These are phyloP conservation scores for Penicillium fimorum DNA, from an alignment of 495 filamentous ascomycete genomes.

Conservation along the genomic window DNA sequence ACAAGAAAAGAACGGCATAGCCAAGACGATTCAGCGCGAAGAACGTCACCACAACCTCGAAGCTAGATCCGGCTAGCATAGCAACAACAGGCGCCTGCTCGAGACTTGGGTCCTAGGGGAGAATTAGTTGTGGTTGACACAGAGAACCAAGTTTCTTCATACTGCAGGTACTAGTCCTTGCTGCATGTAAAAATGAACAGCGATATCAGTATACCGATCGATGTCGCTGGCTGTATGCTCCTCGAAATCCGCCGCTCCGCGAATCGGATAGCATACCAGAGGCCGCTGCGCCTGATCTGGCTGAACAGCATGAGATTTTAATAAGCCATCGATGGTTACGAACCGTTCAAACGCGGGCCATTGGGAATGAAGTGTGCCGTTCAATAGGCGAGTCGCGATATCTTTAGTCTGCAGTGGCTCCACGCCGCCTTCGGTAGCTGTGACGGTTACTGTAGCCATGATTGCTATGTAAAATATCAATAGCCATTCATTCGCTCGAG, in stretches of 20 bases:
- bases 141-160: background rate
- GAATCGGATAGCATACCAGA: conserved; percentile 27
- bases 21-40: conserved; percentile 57
- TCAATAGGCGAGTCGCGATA: conserved; percentile 25
- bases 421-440: conserved; percentile 10
- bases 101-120: conserved; percentile 16
- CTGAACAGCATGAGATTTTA: conserved; percentile 26
- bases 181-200: conserved; percentile 24
- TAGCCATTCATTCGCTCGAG: background rate
- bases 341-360: conserved; percentile 27
- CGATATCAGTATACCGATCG: conserved; percentile 28
- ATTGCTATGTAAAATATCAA: background rate
- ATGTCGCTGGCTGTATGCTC: conserved; percentile 27
- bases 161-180: conserved; percentile 26
- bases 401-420: conserved; percentile 16
- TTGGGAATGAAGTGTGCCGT: conserved; percentile 27
- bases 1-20: conserved; percentile 54
- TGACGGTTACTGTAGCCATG: conserved; percentile 23
- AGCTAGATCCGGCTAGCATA: conserved; percentile 50
- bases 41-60: conserved; percentile 54
- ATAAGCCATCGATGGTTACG: conserved; percentile 26
- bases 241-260: conserved; percentile 25
- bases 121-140: background rate
- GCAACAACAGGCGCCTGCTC: conserved; percentile 43
- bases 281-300: conserved; percentile 18